Conservation (phyloP, 768 basidiomycete genomes). For the Rhizopogon vinicolor region DNA sequence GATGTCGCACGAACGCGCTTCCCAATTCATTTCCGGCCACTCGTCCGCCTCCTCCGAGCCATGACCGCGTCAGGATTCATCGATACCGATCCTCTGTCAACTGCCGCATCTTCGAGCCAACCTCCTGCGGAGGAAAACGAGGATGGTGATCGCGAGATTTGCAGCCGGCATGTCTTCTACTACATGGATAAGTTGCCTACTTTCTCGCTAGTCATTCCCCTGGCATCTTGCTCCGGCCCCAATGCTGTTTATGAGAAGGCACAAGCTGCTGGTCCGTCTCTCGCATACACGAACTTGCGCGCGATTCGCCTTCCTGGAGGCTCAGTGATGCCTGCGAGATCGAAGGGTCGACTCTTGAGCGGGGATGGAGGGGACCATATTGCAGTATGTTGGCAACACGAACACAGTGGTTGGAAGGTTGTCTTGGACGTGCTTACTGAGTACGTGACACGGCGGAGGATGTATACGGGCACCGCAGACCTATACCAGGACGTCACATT, state of each 20-base stretch:
- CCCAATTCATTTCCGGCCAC: constrained; percentile 69
- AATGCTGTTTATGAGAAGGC: constrained; percentile 71
- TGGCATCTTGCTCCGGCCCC: constrained; percentile 55
- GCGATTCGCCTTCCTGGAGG: constrained; percentile 76
- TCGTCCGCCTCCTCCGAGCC: constrained; percentile 68
- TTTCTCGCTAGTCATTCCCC: constrained; percentile 70
- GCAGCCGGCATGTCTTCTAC: constrained; percentile 67
- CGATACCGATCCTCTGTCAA: constrained; percentile 65
- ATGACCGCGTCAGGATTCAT: constrained; percentile 77
- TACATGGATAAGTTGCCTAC: constrained; percentile 71
- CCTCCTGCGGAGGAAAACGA: constrained; percentile 34
- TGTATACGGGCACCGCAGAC: constrained; percentile 34
- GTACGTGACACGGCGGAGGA: constrained; percentile 58
- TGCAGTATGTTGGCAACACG: constrained; percentile 76
- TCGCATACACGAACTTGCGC: constrained; percentile 61
- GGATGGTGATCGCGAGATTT: constrained; percentile 49
- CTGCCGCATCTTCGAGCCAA: constrained; percentile 37
- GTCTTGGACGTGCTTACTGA: constrained; percentile 78
- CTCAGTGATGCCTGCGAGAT: constrained; percentile 59
- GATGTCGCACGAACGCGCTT: constrained; percentile 81
- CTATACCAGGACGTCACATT: constrained; percentile 53
- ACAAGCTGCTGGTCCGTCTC: constrained; percentile 41
- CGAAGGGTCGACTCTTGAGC: constrained; percentile 67
- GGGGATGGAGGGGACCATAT: constrained; percentile 60
- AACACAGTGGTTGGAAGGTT: constrained; percentile 84